A percentile compares a stretch with the other conserved stretches of the same genome.
phyloP scores from a whole-genome alignment of 805 yeast genomes.

The Myxozyma geophila region DNA sequence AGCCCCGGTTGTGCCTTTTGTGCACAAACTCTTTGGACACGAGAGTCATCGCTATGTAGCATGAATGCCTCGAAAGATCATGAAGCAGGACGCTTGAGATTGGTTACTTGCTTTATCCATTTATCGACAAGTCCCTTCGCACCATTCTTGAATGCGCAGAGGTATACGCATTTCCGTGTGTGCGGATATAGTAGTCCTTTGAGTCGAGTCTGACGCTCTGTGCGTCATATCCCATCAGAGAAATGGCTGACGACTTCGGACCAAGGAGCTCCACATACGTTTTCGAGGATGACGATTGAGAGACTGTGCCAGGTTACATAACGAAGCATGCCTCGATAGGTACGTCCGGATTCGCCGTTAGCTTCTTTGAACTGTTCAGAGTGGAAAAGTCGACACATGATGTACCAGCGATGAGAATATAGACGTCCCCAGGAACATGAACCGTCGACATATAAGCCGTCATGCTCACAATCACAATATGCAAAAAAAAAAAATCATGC shows the following conservation, averaged over 20 bases:
- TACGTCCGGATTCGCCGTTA: constrained; percentile 22
- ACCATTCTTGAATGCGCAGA: constrained; percentile 15
- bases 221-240: constrained; percentile 14
- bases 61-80: constrained; percentile 23
- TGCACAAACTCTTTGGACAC: constrained; percentile 7
- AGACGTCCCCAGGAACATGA: constrained; percentile 18
- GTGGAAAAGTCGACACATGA: constrained; percentile 27
- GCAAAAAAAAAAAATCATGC: background rate
- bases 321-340: constrained; percentile 20
- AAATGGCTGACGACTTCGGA: constrained; percentile 10
- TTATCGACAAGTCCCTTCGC: background rate
- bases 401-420: constrained; percentile 26
- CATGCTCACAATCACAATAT: constrained; percentile 1
- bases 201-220: constrained; percentile 14
- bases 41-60: constrained; percentile 22
- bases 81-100: constrained; percentile 18
- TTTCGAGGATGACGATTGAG: constrained; percentile 19
- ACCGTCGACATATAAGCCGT: constrained; percentile 20
- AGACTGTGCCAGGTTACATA: constrained; percentile 15
- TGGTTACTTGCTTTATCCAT: constrained; percentile 11
- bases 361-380: constrained; percentile 18
- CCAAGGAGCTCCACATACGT: constrained; percentile 28
- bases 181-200: constrained; percentile 26
- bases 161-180: constrained; percentile 20
- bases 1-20: background rate